These are phyloP conservation scores for Bipolaris cookei DNA, from an alignment of 2,329 filamentous ascomycete species.

Conservation along the genomic window DNA sequence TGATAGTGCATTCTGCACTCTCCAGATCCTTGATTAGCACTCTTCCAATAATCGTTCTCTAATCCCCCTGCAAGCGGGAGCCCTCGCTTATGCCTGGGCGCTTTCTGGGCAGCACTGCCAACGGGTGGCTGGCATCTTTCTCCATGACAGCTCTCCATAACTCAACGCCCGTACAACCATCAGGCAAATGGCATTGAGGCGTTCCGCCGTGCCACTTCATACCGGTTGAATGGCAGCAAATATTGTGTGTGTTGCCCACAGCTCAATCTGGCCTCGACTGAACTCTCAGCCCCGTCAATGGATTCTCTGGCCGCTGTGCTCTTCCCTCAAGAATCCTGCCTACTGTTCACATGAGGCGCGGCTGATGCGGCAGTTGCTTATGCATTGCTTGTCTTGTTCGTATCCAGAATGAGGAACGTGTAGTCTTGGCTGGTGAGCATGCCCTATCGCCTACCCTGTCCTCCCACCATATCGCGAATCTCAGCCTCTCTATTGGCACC, in stretches of 20 bases:
- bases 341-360: slow-evolving; percentile 2
- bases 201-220: not conserved
- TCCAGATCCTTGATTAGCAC: slow-evolving; percentile 5
- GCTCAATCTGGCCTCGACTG: not conserved
- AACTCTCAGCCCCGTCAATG: not conserved
- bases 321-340: not conserved
- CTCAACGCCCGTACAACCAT: slow-evolving; percentile 1
- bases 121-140: slow-evolving; percentile 9
- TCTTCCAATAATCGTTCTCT: not conserved
- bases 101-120: slow-evolving; percentile 7
- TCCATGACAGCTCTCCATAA: slow-evolving; percentile 8
- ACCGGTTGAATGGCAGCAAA: slow-evolving; percentile 13
- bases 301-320: slow-evolving; percentile 7
- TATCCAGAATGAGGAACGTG: slow-evolving; percentile 2
- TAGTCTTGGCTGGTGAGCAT: slow-evolving; percentile 7
- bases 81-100: slow-evolving; percentile 13
- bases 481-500: slow-evolving; percentile 7
- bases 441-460: slow-evolving; percentile 7
- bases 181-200: slow-evolving; percentile 1
- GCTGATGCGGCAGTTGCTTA: slow-evolving; percentile 16
- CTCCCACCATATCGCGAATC: slow-evolving; percentile 7
- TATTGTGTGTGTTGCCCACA: slow-evolving; percentile 4
- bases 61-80: slow-evolving; percentile 7
- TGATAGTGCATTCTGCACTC: slow-evolving; percentile 9
- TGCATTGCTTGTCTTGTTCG: slow-evolving; percentile 14